A percentile compares a stretch with the other conserved stretches of the same genome.
phyloP scores from a whole-genome alignment of 106 monocot genomes.

The Apostasia shenzhenica region DNA sequence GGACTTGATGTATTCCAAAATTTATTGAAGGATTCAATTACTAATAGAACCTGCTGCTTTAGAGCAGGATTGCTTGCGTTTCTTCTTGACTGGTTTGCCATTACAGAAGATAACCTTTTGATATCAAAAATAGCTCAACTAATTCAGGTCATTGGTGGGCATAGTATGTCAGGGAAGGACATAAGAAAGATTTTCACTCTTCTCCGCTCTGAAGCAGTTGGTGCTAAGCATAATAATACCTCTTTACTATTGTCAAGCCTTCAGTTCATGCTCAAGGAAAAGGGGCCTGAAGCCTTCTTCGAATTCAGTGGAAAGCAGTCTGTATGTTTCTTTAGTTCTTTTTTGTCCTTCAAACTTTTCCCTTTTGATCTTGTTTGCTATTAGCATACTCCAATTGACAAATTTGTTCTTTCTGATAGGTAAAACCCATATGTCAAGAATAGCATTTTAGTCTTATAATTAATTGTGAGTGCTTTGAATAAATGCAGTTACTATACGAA shows the following conservation, averaged over 20 bases:
- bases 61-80: slow-evolving; percentile 75
- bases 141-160: slow-evolving; percentile 87
- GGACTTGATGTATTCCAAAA: slow-evolving; percentile 70
- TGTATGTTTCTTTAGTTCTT: slow-evolving; percentile 37
- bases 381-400: not conserved
- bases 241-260: slow-evolving; percentile 73
- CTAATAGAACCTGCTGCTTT: slow-evolving; percentile 70
- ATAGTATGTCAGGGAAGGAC: slow-evolving; percentile 93
- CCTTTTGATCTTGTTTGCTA: not conserved
- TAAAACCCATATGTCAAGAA: too few relatives aligned
- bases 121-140: slow-evolving; percentile 61
- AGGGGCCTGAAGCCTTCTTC: slow-evolving; percentile 93
- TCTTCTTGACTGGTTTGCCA: slow-evolving; percentile 93
- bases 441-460: too few relatives aligned
- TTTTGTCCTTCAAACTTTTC: not conserved
- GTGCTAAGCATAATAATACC: slow-evolving; percentile 39
- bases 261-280: slow-evolving; percentile 81
- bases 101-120: slow-evolving; percentile 46
- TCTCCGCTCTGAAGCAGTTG: slow-evolving; percentile 59
- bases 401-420: not conserved
- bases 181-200: slow-evolving; percentile 92
- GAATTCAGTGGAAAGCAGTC: slow-evolving; percentile 83
- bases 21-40: slow-evolving; percentile 75
- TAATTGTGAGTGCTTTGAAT: too few relatives aligned
- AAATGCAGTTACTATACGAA: too few relatives aligned